phyloP scores from a whole-genome alignment of 1,284 basidiomycete species.

The Ustilago curta region DNA sequence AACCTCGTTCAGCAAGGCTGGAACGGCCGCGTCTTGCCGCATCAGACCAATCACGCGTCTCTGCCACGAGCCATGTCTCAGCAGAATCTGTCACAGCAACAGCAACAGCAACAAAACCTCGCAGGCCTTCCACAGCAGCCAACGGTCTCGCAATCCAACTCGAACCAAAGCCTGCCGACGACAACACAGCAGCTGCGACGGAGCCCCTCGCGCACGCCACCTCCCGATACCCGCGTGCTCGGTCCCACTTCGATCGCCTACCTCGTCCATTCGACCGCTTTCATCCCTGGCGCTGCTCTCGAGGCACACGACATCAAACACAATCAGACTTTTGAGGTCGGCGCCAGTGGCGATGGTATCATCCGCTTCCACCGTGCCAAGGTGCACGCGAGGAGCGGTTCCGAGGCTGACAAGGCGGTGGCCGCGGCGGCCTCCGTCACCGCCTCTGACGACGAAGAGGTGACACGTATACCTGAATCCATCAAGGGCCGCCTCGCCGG shows the following conservation, averaged over 20 bases:
- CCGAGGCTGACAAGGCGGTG: neutral
- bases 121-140: slow-evolving; percentile 7
- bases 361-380: slow-evolving; percentile 81
- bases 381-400: neutral
- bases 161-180: neutral
- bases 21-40: slow-evolving; percentile 20
- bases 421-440: neutral
- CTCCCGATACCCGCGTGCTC: slow-evolving; percentile 67
- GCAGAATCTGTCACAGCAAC: slow-evolving; percentile 15
- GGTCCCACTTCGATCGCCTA: slow-evolving; percentile 87
- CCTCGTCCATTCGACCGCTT: slow-evolving; percentile 86
- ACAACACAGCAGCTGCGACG: slow-evolving; percentile 16
- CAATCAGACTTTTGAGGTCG: slow-evolving; percentile 72
- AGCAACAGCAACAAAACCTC: slow-evolving; percentile 8
- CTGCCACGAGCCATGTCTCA: slow-evolving; percentile 2
- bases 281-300: slow-evolving; percentile 82
- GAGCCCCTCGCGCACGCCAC: slow-evolving; percentile 35
- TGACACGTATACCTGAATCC: slow-evolving; percentile 46
- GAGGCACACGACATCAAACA: slow-evolving; percentile 82
- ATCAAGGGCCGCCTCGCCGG: slow-evolving; percentile 58
- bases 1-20: slow-evolving; percentile 28
- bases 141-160: neutral
- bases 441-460: slow-evolving; percentile 34
- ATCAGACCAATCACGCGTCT: slow-evolving; percentile 14
- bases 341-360: slow-evolving; percentile 82